These are phyloP conservation scores for Backusella australiensis DNA, from an alignment of 192 early-diverging fungal species.

Conservation along the genomic window DNA sequence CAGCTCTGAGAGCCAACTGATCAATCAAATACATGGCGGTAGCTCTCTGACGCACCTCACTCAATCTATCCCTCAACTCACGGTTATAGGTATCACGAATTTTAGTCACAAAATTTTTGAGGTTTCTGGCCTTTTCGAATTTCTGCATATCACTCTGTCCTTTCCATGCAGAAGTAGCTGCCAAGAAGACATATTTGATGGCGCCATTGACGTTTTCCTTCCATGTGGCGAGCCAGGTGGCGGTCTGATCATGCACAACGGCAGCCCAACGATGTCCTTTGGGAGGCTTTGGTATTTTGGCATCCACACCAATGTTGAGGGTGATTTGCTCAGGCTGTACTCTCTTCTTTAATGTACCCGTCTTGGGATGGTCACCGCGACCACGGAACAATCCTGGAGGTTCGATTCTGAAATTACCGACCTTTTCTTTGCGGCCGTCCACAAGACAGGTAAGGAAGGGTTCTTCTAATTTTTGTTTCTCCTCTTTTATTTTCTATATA, in stretches of 20 bases:
- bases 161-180: conserved; percentile 90
- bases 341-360: conserved; percentile 86
- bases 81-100: conserved; percentile 80
- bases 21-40: conserved; percentile 97
- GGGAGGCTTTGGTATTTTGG: conserved; percentile 78
- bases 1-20: conserved; percentile 89
- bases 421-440: conserved; percentile 93
- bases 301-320: conserved; percentile 82
- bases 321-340: conserved; percentile 92
- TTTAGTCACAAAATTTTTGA: conserved; percentile 61
- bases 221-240: conserved; percentile 98
- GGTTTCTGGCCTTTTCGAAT: conserved; percentile 90
- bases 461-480: conserved; percentile 68
- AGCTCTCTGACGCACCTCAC: conserved; percentile 83
- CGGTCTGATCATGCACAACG: conserved; percentile 86
- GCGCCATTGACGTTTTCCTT: conserved; percentile 96
- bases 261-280: conserved; percentile 86
- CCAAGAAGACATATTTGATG: conserved; percentile 95
- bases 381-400: conserved; percentile 96
- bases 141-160: conserved; percentile 95
- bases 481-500: conserved; percentile 57
- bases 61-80: conserved; percentile 79
- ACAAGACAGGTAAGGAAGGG: conserved; percentile 72
- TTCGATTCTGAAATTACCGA: conserved; percentile 97
- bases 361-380: conserved; percentile 96